These are phyloP conservation scores for Annulohypoxylon moriforme DNA, from an alignment of 495 filamentous ascomycete species.

Conservation along the genomic window DNA sequence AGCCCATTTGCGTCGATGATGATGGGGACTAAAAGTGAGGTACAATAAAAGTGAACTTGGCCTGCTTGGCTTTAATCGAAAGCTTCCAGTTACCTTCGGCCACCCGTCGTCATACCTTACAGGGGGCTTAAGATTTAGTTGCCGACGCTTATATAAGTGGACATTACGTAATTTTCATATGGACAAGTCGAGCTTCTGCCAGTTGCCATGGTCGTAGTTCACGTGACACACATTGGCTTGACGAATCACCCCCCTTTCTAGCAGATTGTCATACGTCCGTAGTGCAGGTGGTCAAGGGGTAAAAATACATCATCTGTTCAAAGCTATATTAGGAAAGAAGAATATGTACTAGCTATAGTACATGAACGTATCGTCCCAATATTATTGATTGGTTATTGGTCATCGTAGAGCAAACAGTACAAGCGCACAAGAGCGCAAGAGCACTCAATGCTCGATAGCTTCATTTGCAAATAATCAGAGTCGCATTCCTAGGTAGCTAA, in stretches of 20 bases:
- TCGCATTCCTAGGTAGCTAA: neutral
- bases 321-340: neutral
- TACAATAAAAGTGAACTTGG: slow-evolving; percentile 6
- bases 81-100: slow-evolving; percentile 15
- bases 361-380: neutral
- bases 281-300: neutral
- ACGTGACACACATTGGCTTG: neutral
- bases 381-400: neutral
- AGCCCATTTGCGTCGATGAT: slow-evolving; percentile 22
- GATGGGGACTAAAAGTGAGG: neutral
- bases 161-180: neutral
- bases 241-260: neutral
- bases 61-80: slow-evolving; percentile 13
- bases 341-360: neutral
- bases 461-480: neutral
- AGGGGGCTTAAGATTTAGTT: slow-evolving; percentile 7
- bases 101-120: slow-evolving; percentile 9
- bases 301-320: neutral
- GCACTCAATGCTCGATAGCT: neutral
- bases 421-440: neutral
- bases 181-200: neutral
- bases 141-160: slow-evolving; percentile 19
- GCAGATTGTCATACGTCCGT: neutral
- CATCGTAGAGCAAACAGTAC: neutral
- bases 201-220: neutral